phyloP scores from a whole-genome alignment of 108 stramenopile genomes.

The Stephanodiscus triporus region DNA sequence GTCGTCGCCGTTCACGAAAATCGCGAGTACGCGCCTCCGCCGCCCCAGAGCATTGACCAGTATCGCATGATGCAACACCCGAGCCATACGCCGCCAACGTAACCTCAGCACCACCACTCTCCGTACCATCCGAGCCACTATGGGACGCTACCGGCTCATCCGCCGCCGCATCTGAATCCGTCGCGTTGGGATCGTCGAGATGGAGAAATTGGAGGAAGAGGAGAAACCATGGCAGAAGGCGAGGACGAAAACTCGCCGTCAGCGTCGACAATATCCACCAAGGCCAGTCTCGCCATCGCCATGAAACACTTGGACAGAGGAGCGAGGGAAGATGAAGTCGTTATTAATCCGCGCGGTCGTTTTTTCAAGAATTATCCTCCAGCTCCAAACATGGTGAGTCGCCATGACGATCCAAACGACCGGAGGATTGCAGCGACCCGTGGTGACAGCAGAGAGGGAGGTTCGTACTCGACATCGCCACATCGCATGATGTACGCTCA shows the following conservation, averaged over 20 bases:
- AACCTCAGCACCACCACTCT: neutral
- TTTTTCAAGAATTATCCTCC: constrained; percentile 7
- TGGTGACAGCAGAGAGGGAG: no score
- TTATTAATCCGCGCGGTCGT: neutral
- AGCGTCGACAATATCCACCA: constrained; percentile 21
- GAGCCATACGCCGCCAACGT: neutral
- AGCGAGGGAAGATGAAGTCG: neutral
- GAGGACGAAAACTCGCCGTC: constrained; percentile 16
- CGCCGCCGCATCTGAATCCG: neutral
- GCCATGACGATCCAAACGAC: neutral
- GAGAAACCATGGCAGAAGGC: neutral
- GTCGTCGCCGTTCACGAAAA: neutral
- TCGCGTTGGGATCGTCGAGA: neutral
- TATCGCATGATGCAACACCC: neutral
- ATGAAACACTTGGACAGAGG: neutral
- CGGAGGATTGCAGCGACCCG: no score
- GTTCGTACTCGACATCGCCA: neutral
- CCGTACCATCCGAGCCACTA: neutral
- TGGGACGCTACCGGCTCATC: neutral
- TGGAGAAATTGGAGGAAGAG: neutral
- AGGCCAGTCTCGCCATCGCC: neutral
- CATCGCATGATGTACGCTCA: constrained; percentile 8
- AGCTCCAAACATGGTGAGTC: constrained; percentile 11
- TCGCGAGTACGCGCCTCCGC: no score
- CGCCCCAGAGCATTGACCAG: no score